Evolutionary conservation across 169 alveolate genomes (phyloP), one percentile per base, ranked within the genome.

Genomic region (Babesia ovis): DNA sequence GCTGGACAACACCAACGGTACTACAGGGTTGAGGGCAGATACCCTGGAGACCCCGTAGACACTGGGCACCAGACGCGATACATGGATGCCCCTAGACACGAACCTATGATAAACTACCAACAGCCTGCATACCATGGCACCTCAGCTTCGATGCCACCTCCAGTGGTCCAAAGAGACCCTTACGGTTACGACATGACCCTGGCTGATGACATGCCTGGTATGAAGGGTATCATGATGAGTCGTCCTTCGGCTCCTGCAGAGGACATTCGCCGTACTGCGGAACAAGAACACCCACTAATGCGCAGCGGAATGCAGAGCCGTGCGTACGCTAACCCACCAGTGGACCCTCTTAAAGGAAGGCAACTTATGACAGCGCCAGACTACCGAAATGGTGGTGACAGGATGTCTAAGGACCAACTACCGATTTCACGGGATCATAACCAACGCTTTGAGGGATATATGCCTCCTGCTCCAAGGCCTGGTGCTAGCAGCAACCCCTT

Each of bases 131-230:
- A 23, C 5, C 43, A 4, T 11, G 43, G 43, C 18, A 14, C 9
- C 31, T 18, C 31, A 12, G 51, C 41, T 29, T 27, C 18, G n/a
- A 37, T 14, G 29, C 42, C 71, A 14, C 27, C 39, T 14, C 53
- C 27, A 5, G 14, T 12, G 25, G 23, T 27, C 12, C 69, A 41
- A 27, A 18, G 31, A 8, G 74, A 64, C 39, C 74, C 74, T 1
- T 50, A 64, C 31, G 74, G 74, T 27, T 64, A 64, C 53, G 74
- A 64, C 53, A 23, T 64, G 34, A 59, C 74, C 22, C 45, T 64
- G 20, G 39, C 22, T 20, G 64, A 64, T 23, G 74, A 64, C 64
- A 64, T 64, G 74, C 74, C 74, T 2, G 74, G 74, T 16, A 64
- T 64, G 74, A 35, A 18, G 34, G 61, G 74, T 34, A 45, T 43